Evolutionary conservation across 768 basidiomycete species (phyloP).

Genomic region (Boletus huronensis): DNA sequence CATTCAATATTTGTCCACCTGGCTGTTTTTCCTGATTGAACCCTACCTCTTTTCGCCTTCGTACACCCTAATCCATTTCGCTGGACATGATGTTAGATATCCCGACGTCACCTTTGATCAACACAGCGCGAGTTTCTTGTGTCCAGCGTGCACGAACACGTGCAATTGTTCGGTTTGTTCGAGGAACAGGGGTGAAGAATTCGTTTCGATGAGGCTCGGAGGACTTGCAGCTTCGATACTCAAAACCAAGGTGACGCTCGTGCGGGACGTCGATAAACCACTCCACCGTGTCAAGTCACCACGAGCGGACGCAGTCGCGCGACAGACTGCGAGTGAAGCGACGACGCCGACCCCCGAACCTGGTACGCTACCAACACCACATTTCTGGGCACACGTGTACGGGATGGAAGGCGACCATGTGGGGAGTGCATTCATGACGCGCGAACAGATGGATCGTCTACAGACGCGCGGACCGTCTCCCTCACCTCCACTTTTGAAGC

Average conservation of each 20-base stretch:
- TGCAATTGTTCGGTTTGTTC: slow-evolving; percentile 52
- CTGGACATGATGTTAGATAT: slow-evolving; percentile 29
- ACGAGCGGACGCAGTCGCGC: neutral
- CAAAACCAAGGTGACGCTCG: slow-evolving; percentile 23
- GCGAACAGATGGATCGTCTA: slow-evolving; percentile 4
- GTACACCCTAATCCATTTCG: neutral
- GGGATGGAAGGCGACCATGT: slow-evolving; percentile 28
- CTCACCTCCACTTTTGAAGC: neutral
- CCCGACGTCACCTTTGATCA: slow-evolving; percentile 37
- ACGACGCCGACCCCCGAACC: slow-evolving; percentile 7
- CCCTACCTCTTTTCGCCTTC: no score
- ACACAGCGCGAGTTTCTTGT: slow-evolving; percentile 32
- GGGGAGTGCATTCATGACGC: slow-evolving; percentile 26
- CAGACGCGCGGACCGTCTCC: neutral
- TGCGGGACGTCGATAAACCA: slow-evolving; percentile 16
- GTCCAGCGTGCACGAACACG: slow-evolving; percentile 42
- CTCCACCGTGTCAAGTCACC: neutral
- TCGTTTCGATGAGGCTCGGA: slow-evolving; percentile 33
- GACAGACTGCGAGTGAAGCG: neutral
- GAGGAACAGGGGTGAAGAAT: slow-evolving; percentile 43
- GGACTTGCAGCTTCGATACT: slow-evolving; percentile 21
- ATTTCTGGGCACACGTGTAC: slow-evolving; percentile 36
- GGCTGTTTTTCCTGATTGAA: slow-evolving; percentile 4
- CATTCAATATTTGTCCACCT: neutral
- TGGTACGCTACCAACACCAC: neutral